phyloP scores from a whole-genome alignment of 2,329 filamentous ascomycete species.

The Nakataea oryzae region DNA sequence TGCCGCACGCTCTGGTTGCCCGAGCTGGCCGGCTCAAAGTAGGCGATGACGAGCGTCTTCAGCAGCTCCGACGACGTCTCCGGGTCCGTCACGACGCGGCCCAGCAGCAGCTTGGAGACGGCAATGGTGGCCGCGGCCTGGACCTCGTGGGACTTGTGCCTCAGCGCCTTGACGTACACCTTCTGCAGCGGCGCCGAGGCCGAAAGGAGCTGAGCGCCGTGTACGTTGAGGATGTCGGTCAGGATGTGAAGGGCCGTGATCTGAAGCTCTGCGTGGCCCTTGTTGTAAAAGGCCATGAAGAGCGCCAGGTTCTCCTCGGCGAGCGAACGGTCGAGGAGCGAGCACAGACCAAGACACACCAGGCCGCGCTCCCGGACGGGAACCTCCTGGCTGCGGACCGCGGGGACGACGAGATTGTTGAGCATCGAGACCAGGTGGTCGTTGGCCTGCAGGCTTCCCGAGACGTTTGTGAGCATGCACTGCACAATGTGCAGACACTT shows the following conservation, averaged over 20 bases:
- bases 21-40: slow-evolving; percentile 78
- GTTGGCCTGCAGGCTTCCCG: slow-evolving; percentile 79
- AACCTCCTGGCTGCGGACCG: slow-evolving; percentile 85
- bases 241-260: slow-evolving; percentile 86
- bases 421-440: slow-evolving; percentile 93
- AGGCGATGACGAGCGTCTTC: slow-evolving; percentile 72
- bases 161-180: slow-evolving; percentile 74
- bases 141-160: slow-evolving; percentile 59
- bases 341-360: slow-evolving; percentile 81
- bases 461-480: slow-evolving; percentile 92
- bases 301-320: slow-evolving; percentile 86
- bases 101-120: slow-evolving; percentile 77
- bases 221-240: slow-evolving; percentile 83
- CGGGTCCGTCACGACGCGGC: slow-evolving; percentile 62
- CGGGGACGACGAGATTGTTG: slow-evolving; percentile 92
- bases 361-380: slow-evolving; percentile 86
- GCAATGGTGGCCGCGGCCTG: slow-evolving; percentile 74
- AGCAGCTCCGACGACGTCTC: slow-evolving; percentile 64
- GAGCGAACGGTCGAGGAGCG: slow-evolving; percentile 80
- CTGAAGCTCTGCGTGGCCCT: slow-evolving; percentile 82
- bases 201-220: slow-evolving; percentile 68
- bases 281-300: slow-evolving; percentile 92
- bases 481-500: slow-evolving; percentile 96
- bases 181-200: slow-evolving; percentile 64
- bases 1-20: slow-evolving; percentile 77